phyloP scores from a whole-genome alignment of 305 asterid genomes.

The Fraxinus paxiana region DNA sequence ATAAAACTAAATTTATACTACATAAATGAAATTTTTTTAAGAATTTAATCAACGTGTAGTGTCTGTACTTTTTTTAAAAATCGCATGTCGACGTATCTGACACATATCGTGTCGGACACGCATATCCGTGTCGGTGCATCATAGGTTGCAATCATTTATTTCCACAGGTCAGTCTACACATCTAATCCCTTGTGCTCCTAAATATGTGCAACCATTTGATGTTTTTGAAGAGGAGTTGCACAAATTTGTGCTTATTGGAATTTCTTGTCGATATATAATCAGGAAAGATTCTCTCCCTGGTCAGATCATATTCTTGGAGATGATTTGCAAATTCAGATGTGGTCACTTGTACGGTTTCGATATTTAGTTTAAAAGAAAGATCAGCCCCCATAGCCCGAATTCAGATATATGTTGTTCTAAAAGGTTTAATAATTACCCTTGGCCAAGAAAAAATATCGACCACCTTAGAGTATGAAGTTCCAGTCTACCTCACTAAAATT shows the following conservation, averaged over 20 bases:
- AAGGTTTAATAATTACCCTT: not conserved
- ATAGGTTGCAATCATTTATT: not conserved
- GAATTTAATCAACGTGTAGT: too few relatives aligned
- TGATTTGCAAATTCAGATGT: not conserved
- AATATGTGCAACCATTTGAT: not conserved
- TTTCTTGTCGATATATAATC: not conserved
- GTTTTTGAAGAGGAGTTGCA: not conserved
- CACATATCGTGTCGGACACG: too few relatives aligned
- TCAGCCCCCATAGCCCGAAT: not conserved
- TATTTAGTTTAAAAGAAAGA: not conserved
- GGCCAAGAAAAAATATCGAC: not conserved
- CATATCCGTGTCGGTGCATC: too few relatives aligned
- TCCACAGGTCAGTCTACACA: not conserved
- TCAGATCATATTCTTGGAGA: not conserved
- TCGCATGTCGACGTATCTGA: too few relatives aligned
- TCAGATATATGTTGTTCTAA: not conserved
- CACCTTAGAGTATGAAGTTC: not conserved
- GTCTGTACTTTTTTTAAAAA: too few relatives aligned
- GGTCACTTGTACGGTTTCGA: not conserved
- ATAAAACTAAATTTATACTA: too few relatives aligned
- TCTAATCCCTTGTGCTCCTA: not conserved
- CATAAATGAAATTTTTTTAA: too few relatives aligned
- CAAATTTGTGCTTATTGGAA: not conserved
- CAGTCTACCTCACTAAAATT: not conserved
- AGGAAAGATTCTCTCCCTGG: not conserved